These are phyloP conservation scores for Smittium mucronatum DNA, from an alignment of 371 early-diverging fungal genomes.

Conservation along the genomic window DNA sequence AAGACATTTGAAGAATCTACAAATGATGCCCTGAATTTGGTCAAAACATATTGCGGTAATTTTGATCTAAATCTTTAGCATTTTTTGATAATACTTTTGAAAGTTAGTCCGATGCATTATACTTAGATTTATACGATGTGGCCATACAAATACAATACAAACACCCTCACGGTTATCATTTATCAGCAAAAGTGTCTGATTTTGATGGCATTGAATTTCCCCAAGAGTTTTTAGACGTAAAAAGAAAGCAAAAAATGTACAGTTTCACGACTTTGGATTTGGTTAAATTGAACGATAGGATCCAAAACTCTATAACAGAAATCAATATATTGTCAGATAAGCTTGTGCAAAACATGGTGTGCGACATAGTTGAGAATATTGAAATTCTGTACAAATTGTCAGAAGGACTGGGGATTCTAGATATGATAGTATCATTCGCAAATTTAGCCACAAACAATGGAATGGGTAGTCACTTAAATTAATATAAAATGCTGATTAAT, in stretches of 20 bases:
- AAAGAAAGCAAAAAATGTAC: conserved; percentile 42
- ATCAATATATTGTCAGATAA: conserved; percentile 72
- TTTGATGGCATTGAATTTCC: conserved; percentile 15
- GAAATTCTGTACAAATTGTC: conserved; percentile 56
- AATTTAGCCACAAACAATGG: conserved; percentile 40
- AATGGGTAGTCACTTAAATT: conserved; percentile 40
- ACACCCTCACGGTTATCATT: conserved; percentile 44
- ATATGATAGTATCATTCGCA: conserved; percentile 65
- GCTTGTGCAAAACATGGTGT: conserved; percentile 51
- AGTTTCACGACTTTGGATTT: conserved; percentile 69
- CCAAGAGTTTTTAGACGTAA: conserved; percentile 15
- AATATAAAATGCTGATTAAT: background rate
- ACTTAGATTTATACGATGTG: conserved; percentile 38
- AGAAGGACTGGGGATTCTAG: conserved; percentile 69
- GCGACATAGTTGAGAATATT: conserved; percentile 44
- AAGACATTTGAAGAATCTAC: conserved; percentile 74
- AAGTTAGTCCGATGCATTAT: background rate
- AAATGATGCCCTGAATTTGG: conserved; percentile 66
- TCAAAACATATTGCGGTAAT: conserved; percentile 43
- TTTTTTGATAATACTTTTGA: no score
- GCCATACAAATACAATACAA: conserved; percentile 53
- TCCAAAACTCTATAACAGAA: conserved; percentile 54
- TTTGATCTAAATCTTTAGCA: no score
- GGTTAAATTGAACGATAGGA: conserved; percentile 56
- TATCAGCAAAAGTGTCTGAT: conserved; percentile 36